A percentile compares a stretch with the other conserved stretches of the same genome.
Evolutionary conservation across 2,329 filamentous ascomycete genomes (phyloP).

Genomic region (Rosellinia necatrix): DNA sequence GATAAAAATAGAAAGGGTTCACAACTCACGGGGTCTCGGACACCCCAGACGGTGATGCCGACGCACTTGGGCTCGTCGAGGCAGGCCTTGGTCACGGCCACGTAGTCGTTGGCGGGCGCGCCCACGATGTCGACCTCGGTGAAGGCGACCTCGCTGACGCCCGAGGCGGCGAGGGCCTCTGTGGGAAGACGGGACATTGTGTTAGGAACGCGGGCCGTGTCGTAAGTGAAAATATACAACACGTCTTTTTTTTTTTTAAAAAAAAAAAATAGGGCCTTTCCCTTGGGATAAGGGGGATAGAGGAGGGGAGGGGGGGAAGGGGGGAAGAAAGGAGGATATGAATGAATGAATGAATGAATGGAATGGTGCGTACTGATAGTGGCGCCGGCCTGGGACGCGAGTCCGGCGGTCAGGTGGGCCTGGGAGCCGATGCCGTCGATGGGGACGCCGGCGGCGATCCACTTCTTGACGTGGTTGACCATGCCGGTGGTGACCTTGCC

Average conservation of each 20-base stretch:
- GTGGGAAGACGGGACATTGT: no score
- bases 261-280: no score
- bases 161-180: conserved; percentile 52
- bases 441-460: conserved; percentile 63
- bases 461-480: conserved; percentile 63
- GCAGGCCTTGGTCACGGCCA: conserved; percentile 63
- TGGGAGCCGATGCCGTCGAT: conserved; percentile 65
- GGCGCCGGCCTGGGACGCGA: conserved; percentile 46
- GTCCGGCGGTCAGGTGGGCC: conserved; percentile 51
- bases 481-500: conserved; percentile 61
- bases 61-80: conserved; percentile 62
- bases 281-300: no score
- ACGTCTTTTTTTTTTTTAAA: no score
- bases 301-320: no score
- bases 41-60: conserved; percentile 68
- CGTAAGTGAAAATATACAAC: no score
- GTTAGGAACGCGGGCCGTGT: no score
- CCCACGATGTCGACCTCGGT: conserved; percentile 68
- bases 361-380: no score
- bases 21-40: conserved; percentile 49
- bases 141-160: conserved; percentile 57
- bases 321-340: no score
- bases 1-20: no score
- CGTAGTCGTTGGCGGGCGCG: conserved; percentile 61
- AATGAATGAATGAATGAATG: no score